Percentiles rank a stretch among this genome's conserved stretches.
These are phyloP conservation scores for Candida berthetii DNA, from an alignment of 805 yeast species.

Conservation along the genomic window DNA sequence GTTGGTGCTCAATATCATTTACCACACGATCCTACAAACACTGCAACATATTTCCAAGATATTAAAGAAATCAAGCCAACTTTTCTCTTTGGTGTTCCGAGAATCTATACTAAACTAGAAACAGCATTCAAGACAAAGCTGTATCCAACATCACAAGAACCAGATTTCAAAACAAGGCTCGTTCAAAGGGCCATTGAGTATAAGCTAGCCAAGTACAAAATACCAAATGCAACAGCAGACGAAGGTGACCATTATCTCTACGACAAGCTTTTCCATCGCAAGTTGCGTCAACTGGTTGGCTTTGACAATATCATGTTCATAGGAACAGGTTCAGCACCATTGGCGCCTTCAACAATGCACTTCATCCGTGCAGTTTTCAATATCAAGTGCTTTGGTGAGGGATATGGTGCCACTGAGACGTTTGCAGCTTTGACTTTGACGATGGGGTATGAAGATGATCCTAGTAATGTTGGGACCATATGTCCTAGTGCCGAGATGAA, in stretches of 20 bases:
- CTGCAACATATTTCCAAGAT: conserved; percentile 44
- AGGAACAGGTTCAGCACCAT: conserved; percentile 54
- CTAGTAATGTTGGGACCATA: conserved; percentile 34
- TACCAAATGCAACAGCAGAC: conserved; percentile 3
- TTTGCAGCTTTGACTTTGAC: conserved; percentile 38
- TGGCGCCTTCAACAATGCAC: conserved; percentile 45
- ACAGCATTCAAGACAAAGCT: conserved; percentile 38
- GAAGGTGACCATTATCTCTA: conserved; percentile 14
- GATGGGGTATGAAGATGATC: conserved; percentile 27
- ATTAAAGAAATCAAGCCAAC: conserved; percentile 39
- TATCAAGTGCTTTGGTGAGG: conserved; percentile 37
- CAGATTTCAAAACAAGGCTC: conserved; percentile 21
- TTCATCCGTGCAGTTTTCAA: conserved; percentile 48
- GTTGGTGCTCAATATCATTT: conserved; percentile 36
- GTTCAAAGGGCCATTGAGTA: neutral
- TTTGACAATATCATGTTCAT: conserved; percentile 26
- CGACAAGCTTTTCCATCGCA: conserved; percentile 28
- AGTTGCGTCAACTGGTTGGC: conserved; percentile 26
- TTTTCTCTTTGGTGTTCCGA: conserved; percentile 42
- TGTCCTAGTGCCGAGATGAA: conserved; percentile 38
- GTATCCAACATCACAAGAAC: conserved; percentile 4
- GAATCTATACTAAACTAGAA: conserved; percentile 48
- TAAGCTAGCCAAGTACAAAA: neutral
- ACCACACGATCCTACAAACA: conserved; percentile 33
- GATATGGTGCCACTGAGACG: conserved; percentile 51